These are phyloP conservation scores for Monosporascus sp. DNA, from an alignment of 2,329 filamentous ascomycete genomes.

Conservation along the genomic window DNA sequence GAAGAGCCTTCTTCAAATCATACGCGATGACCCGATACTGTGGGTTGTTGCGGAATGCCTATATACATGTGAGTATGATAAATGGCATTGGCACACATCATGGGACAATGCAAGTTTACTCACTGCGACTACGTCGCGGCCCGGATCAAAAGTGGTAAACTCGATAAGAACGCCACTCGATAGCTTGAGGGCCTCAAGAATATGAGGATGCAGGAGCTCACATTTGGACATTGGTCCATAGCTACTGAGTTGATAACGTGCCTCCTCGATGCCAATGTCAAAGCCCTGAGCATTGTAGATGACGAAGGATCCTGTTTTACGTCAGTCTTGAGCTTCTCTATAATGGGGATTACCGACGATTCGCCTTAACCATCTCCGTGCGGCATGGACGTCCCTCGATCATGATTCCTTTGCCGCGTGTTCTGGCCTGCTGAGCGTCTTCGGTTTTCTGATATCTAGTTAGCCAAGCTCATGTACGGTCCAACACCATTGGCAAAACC, in stretches of 20 bases:
- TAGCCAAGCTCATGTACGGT: constrained; percentile 9
- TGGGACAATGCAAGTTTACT: constrained; percentile 14
- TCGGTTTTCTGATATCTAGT: constrained; percentile 36
- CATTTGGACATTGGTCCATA: constrained; percentile 41
- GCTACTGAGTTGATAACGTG: constrained; percentile 32
- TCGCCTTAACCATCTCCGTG: constrained; percentile 54
- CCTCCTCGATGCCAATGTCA: constrained; percentile 38
- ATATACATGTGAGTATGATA: constrained; percentile 7
- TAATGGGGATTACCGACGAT: constrained; percentile 38
- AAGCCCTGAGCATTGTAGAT: constrained; percentile 36
- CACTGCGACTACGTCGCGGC: constrained; percentile 44
- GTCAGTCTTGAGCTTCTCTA: constrained; percentile 15
- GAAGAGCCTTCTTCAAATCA: constrained; percentile 25
- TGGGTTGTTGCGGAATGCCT: constrained; percentile 31
- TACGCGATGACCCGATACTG: constrained; percentile 26
- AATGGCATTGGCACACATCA: neutral
- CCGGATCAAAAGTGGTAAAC: constrained; percentile 46
- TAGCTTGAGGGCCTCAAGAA: constrained; percentile 29
- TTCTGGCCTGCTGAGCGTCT: constrained; percentile 45
- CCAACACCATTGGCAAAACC: constrained; percentile 19
- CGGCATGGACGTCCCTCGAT: constrained; percentile 55
- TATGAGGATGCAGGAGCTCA: constrained; percentile 28
- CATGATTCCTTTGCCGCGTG: constrained; percentile 38
- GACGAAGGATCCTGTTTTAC: constrained; percentile 41
- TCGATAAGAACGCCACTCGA: constrained; percentile 40